Evolutionary conservation across 2,329 filamentous ascomycete species (phyloP).

Genomic region (Xylariales sp.): DNA sequence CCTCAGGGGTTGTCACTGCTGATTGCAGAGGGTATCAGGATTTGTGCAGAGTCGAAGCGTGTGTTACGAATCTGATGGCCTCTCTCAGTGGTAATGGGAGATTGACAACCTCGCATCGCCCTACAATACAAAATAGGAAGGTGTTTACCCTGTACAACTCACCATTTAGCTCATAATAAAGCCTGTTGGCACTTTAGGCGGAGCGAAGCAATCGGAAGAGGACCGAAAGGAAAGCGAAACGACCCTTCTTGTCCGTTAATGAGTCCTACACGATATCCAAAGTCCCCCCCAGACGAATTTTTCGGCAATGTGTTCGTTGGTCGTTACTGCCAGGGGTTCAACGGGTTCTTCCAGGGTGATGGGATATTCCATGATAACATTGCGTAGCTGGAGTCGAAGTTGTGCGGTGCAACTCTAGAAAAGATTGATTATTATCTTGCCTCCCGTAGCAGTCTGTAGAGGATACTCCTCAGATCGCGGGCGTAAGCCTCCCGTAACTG

Average conservation of each 20-base stretch:
- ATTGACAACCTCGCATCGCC: too few relatives aligned
- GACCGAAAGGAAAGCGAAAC: not conserved
- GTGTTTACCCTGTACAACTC: conserved; percentile 5
- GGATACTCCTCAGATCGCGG: not conserved
- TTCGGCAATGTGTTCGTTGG: not conserved
- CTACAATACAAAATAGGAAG: too few relatives aligned
- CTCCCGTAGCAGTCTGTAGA: not conserved
- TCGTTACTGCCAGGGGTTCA: not conserved
- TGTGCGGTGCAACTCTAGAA: not conserved
- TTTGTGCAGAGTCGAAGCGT: not conserved
- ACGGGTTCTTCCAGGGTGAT: not conserved
- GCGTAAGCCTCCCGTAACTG: not conserved
- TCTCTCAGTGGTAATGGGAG: too few relatives aligned
- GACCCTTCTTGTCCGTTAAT: not conserved
- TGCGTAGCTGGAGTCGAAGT: not conserved
- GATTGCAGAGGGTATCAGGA: too few relatives aligned
- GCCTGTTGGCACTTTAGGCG: not conserved
- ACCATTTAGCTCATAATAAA: not conserved
- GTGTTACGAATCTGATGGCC: not conserved
- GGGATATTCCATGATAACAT: conserved; percentile 9
- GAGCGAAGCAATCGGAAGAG: conserved; percentile 1
- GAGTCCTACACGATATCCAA: not conserved
- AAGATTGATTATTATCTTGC: not conserved
- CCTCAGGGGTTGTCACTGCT: too few relatives aligned
- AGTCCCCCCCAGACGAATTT: not conserved